A percentile compares a stretch with the other conserved stretches of the same genome.
Conservation (phyloP, 352 stramenopile genomes). For the Phytophthora crassamura region DNA sequence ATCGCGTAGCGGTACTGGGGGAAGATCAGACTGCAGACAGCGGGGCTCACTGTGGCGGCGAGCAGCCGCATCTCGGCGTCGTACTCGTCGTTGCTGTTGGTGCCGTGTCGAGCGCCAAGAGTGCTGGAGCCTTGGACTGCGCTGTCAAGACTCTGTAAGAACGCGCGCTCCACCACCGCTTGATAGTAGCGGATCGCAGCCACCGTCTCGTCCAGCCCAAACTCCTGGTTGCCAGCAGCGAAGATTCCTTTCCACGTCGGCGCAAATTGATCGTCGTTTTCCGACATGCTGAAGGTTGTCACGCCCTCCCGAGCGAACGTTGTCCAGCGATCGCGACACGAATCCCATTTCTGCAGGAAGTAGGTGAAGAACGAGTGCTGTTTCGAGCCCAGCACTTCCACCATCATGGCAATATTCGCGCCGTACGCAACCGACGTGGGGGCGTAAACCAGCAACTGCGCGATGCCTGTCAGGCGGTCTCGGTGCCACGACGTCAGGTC, state of each 20-base stretch:
- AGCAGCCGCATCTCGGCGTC: conserved; percentile 44
- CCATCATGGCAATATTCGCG: conserved; percentile 35
- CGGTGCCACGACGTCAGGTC: conserved; percentile 45
- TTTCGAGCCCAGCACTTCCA: conserved; percentile 35
- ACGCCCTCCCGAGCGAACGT: conserved; percentile 43
- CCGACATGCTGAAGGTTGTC: conserved; percentile 41
- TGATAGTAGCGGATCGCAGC: conserved; percentile 43
- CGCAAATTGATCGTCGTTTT: conserved; percentile 32
- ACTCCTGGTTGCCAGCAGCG: conserved; percentile 31
- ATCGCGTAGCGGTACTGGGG: conserved; percentile 41
- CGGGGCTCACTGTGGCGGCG: conserved; percentile 31
- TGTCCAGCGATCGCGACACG: conserved; percentile 39
- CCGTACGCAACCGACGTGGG: conserved; percentile 35
- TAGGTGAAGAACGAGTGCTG: conserved; percentile 38
- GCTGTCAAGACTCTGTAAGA: conserved; percentile 26
- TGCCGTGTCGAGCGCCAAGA: conserved; percentile 7
- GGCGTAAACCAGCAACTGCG: conserved; percentile 42
- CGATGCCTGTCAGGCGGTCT: conserved; percentile 42
- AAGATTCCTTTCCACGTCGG: conserved; percentile 37
- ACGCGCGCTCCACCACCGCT: conserved; percentile 41
- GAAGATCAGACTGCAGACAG: conserved; percentile 32
- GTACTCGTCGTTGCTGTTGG: conserved; percentile 17
- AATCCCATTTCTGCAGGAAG: conserved; percentile 39
- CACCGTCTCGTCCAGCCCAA: conserved; percentile 43
- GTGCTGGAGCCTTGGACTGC: conserved; percentile 11